Evolutionary conservation across 306 rosid genomes (phyloP), one percentile per base, ranked within the genome.

Genomic region (Ceratonia siliqua): DNA sequence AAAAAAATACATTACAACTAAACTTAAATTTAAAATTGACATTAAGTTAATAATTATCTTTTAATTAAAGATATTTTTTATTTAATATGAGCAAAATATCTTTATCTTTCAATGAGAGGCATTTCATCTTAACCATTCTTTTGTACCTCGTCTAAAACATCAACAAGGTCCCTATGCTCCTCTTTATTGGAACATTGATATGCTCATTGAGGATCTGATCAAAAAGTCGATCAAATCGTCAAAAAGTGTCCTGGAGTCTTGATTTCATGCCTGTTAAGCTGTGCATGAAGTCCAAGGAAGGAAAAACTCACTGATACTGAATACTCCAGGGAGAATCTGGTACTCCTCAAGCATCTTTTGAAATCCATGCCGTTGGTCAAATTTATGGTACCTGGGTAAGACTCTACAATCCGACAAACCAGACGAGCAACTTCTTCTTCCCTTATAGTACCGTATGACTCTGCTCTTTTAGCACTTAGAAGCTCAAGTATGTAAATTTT

Each of bases 401-500:
- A 73, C 68, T 72, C 78, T 15, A 68, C 38, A 41, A 91, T 43
- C 58, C 82, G 70, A 6, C 21, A 65, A 65, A 78, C 84, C 28
- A 89, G 27, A 50, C 81, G 73, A 42, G 85, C 84, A 13, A 82
- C 95, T 78, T 86, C 92, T 83, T 91, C 79, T 58, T 81, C 81
- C 74, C 93, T 77, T 14, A 65, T 73, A 74, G 21, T 52, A 73
- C 80, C 50, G 1, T 30, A 87, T 13, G 86, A 84, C 9, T 86
- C 80, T 6, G 88, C 92, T 54, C 90, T 83, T 62, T 42, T 85
- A 52, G 74, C 66, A 65, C 89, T 88, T 1, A 91, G 79, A 28
- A 87, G 87, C 75, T 91, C 89, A 64, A 88, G 87, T 52, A 81
- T 74, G 83, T 85, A 83, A n/a, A 89, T 80, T 42, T 87, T 91